Conservation (phyloP, 2,329 filamentous ascomycete genomes). For the Sporothrix sp. region DNA sequence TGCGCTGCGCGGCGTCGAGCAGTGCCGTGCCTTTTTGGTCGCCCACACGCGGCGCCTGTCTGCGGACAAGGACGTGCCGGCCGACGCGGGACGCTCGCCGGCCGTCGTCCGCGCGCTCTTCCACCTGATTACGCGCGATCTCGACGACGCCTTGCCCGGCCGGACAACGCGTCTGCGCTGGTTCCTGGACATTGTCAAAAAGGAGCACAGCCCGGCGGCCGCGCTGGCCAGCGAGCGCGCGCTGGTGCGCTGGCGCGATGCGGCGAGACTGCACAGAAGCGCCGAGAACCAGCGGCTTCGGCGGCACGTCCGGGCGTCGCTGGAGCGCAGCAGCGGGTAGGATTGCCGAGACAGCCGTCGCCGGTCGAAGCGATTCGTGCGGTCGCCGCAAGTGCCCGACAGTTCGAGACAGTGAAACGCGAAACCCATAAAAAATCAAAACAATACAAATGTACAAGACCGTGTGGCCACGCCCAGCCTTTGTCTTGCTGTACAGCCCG, state of each 20-base stretch:
- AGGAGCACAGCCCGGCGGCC: conserved; percentile 20
- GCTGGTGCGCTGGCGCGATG: conserved; percentile 20
- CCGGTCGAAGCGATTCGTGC: too few species aligned
- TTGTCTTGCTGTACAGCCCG: too few species aligned
- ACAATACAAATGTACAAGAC: too few species aligned
- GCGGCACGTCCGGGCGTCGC: too few species aligned
- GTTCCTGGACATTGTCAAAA: conserved; percentile 26
- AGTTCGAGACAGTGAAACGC: too few species aligned
- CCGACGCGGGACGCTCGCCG: too few species aligned
- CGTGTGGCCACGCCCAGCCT: too few species aligned
- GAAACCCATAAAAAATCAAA: too few species aligned
- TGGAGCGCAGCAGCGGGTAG: neutral
- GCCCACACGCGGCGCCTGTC: conserved; percentile 5
- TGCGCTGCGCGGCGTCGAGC: conserved; percentile 25
- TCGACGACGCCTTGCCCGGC: conserved; percentile 26
- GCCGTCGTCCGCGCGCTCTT: conserved; percentile 24
- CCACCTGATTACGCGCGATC: conserved; percentile 27
- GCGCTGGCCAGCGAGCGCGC: conserved; percentile 19
- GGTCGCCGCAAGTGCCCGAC: too few species aligned
- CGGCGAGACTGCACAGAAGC: conserved; percentile 1
- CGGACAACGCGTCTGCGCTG: conserved; percentile 28
- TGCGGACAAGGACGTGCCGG: too few species aligned
- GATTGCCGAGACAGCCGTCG: too few species aligned
- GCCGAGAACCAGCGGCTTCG: neutral
- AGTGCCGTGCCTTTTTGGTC: conserved; percentile 25